Evolutionary conservation across 352 stramenopile genomes (phyloP), one percentile per base, ranked within the genome.

Genomic region (Phytophthora fragariaefolia): DNA sequence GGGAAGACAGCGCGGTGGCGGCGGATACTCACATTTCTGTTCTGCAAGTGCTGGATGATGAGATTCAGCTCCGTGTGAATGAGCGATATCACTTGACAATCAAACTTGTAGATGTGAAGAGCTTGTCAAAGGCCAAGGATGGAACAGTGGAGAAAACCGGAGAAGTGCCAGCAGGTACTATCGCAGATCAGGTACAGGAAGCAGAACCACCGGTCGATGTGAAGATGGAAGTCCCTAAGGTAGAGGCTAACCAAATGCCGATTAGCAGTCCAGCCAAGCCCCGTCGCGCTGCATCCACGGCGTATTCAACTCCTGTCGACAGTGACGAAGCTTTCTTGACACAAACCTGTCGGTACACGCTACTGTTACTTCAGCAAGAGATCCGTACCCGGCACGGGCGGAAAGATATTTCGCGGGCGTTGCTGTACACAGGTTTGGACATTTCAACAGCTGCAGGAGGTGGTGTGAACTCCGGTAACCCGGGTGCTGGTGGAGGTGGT

Each of bases 361-460:
- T 92, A 5, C 53, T 92, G 24, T 55, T 94, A n/a, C 64, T 96
- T 17, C 82, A 93, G 48, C 86, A 96, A 76, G 85, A 95, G 62
- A 90, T 93, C 23, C 83, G 88, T 0, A 82, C 87, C 27, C 83
- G 79, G 34, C 85, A 96, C 51, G 86, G 84, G 4, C 75, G 83
- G 6, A 92, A 87, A 38, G 83, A 91, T 8, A 88, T 95, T 22
- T 77, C 79, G 12, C 77, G 83, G 7, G 76, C 79, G 8, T 63
- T 91, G 47, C 52, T 94, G 45, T 92, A 89, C 56, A 76, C 67
- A 46, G 69, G 67, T 6, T 66, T 67, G 10, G 66, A 75, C 20
- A 32, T 71, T 34, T 61, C 60, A 30, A 67, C 60, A 18, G 48
- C 54, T 23, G 20, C 66, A 38, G 49, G 63, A 57, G 40, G 47